Evolutionary conservation across 1,284 basidiomycete genomes (phyloP).

Genomic region (Cerrena zonata): DNA sequence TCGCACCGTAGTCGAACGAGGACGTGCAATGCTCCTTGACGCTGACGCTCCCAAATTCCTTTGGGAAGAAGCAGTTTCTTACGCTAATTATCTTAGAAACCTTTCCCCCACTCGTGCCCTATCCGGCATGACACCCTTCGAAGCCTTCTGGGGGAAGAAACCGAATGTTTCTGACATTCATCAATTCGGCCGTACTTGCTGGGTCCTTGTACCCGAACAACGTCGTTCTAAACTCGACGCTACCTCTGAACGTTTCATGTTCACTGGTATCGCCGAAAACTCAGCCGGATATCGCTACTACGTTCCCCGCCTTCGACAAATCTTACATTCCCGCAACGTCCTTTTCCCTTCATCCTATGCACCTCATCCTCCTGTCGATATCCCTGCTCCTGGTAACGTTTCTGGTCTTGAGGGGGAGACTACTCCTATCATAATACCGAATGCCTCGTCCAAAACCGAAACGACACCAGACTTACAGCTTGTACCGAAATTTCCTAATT

Average conservation of each 20-base stretch:
- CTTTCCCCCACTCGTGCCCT: conserved; percentile 11
- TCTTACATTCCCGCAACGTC: conserved; percentile 1
- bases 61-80: conserved; percentile 23
- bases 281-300: conserved; percentile 18
- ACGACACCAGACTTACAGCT: no score
- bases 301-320: background rate
- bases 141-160: conserved; percentile 9
- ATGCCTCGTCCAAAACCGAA: background rate
- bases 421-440: no score
- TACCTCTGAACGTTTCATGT: conserved; percentile 17
- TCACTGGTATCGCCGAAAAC: conserved; percentile 19
- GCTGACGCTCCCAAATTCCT: conserved; percentile 15
- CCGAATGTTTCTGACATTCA: conserved; percentile 19
- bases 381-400: background rate
- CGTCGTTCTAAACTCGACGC: conserved; percentile 11
- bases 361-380: background rate
- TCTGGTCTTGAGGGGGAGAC: conserved; percentile 1
- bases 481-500: no score
- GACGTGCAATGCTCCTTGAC: conserved; percentile 20
- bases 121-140: conserved; percentile 6
- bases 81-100: conserved; percentile 12
- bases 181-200: conserved; percentile 22
- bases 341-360: background rate
- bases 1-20: conserved; percentile 20
- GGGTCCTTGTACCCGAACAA: conserved; percentile 14